A percentile compares a stretch with the other conserved stretches of the same genome.
These are phyloP conservation scores for Pluteus cervinus DNA, from an alignment of 768 basidiomycete genomes.

Conservation along the genomic window DNA sequence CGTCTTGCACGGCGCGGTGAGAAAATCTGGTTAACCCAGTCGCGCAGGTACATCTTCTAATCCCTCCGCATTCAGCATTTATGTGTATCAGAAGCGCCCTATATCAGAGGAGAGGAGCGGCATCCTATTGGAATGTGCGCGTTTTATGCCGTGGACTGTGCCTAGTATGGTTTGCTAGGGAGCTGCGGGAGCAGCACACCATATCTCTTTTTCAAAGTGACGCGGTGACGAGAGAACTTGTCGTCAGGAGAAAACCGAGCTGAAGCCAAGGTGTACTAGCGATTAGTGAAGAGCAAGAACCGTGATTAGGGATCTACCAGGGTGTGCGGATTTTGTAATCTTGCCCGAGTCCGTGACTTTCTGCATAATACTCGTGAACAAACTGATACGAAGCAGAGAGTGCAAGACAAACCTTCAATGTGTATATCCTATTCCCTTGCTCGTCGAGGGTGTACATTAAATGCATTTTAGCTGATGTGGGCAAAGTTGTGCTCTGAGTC, in stretches of 20 bases:
- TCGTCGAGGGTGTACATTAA: slow-evolving; percentile 90
- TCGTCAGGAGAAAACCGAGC: slow-evolving; percentile 99
- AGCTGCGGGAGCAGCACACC: slow-evolving; percentile 86
- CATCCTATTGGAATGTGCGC: too few relatives aligned
- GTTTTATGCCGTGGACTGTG: too few relatives aligned
- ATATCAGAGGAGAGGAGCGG: too few relatives aligned
- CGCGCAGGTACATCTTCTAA: too few relatives aligned
- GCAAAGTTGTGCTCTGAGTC: too few relatives aligned
- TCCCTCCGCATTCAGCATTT: too few relatives aligned
- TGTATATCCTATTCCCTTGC: slow-evolving; percentile 79
- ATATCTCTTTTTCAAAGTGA: slow-evolving; percentile 93
- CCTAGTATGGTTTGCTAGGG: slow-evolving; percentile 86
- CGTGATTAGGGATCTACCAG: slow-evolving; percentile 51
- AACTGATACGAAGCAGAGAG: not conserved
- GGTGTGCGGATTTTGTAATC: slow-evolving; percentile 94
- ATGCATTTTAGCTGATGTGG: slow-evolving; percentile 62
- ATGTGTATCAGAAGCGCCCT: too few relatives aligned
- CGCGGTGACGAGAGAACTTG: slow-evolving; percentile 97
- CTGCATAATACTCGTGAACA: slow-evolving; percentile 31
- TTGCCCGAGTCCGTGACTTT: slow-evolving; percentile 79
- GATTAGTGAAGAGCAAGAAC: too few relatives aligned
- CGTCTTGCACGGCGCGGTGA: too few relatives aligned
- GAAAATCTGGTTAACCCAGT: too few relatives aligned
- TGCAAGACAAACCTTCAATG: slow-evolving; percentile 68
- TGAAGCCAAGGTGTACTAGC: slow-evolving; percentile 21